Base-by-base conservation (phyloP, 2,329 filamentous ascomycete species). In the Mariannaea elegans region DNA sequence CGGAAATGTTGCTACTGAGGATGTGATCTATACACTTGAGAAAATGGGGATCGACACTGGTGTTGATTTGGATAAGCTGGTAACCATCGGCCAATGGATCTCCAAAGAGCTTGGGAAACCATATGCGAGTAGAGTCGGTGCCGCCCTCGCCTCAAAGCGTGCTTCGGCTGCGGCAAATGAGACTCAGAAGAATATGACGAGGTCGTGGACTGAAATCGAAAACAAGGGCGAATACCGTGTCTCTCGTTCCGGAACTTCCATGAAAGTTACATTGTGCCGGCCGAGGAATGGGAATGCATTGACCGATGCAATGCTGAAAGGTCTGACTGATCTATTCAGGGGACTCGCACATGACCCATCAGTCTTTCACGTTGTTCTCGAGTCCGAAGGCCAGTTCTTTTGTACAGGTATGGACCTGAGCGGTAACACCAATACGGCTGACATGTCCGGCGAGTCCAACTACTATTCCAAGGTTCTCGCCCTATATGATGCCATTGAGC, bases 331-430 rank as follows among this genome's bases (percentile, higher is more conserved):
- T 16, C 18, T 59, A 8, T 59, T 53, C 36, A 31, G n/a, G 18
- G 6, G 27, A 23, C 5, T 23, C 49, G 0, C 14, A 16, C 10
- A 6, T 48, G 48, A 59, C 16, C 16, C 54, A 16, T 62, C 59
- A 1, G 16, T 55, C 16, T 62, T 50, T 16, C 55, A 62, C 29
- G 39, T 62, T 2, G 19, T 62, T 1, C 32, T 62, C 3, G 59
- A 50, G 31, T 50, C 60, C 1, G 56, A 62, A 21, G 60, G 60
- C 10, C 59, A 56, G 24, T 59, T 42, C 29, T 62, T 62, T 38
- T 62, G 60, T 34, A 62, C 60, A 1, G 60, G 60, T 1, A 62
- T 62, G 60, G 56, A 62, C 31, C 47, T 62, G 12, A 62, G 60
- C 36, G 59, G 59, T 13, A 24, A 21, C 3, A 62, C 50, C 7